These are phyloP conservation scores for Apiotrichum brassicae DNA, from an alignment of 1,284 basidiomycete species.

Conservation along the genomic window DNA sequence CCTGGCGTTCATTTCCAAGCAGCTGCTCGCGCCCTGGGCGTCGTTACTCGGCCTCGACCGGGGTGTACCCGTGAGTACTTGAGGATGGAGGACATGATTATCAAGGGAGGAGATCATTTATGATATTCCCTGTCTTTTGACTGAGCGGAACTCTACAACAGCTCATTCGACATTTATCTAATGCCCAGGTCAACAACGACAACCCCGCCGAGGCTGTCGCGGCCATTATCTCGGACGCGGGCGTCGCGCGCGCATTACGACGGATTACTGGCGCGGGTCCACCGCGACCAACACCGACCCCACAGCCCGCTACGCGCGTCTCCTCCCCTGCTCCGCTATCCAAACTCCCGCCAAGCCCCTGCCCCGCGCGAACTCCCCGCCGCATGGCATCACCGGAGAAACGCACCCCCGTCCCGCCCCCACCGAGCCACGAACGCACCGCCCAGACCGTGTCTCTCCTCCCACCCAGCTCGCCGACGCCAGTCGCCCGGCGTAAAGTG, in stretches of 20 bases:
- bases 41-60: constrained; percentile 20
- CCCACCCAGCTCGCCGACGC: constrained; percentile 14
- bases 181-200: neutral
- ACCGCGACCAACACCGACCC: constrained; percentile 6
- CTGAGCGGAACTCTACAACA: too few species aligned
- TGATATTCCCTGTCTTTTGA: too few species aligned
- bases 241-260: constrained; percentile 11
- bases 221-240: constrained; percentile 12
- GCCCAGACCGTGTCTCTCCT: neutral
- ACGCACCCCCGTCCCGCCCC: constrained; percentile 3
- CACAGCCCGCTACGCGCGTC: neutral
- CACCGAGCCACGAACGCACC: constrained; percentile 1
- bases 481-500: neutral
- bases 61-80: constrained; percentile 10
- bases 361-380: too few species aligned
- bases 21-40: constrained; percentile 27
- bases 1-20: constrained; percentile 23
- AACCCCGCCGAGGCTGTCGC: constrained; percentile 5
- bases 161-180: too few species aligned
- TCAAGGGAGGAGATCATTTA: too few species aligned
- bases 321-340: neutral
- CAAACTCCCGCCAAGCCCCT: neutral
- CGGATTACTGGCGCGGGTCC: constrained; percentile 11
- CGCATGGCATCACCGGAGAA: neutral
- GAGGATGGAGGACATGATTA: too few species aligned